Base-by-base conservation (phyloP, 352 stramenopile genomes). In the Phytophthora ramorum region DNA sequence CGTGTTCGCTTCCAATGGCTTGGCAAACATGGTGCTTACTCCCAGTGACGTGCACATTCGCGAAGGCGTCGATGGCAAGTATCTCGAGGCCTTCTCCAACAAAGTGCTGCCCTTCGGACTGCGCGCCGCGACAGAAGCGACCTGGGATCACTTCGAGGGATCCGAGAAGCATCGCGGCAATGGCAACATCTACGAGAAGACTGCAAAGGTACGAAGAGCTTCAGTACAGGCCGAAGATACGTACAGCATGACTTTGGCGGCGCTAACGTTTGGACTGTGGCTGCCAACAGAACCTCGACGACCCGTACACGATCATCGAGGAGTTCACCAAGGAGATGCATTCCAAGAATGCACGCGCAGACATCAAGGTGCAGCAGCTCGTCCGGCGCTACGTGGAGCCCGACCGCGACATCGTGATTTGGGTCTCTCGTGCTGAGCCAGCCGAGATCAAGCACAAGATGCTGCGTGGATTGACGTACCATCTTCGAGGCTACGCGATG, bases 91-190 rank as follows among this genome's bases (percentile, higher is more conserved):
- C 24, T 77, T 79, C 20, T 75, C 57, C 9, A 80, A 72, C 53
- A 83, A 80, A 40, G 58, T 79, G 45, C 47, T 85, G 35, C 76
- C 76, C 3, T 85, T 85, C 32, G 74, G 64, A 22, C 56, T 81
- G 35, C 74, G 58, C 17, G 67, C 61, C 34, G 67, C 69, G 1
- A 71, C 58, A 0, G 58, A 78, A 14, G 74, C 64, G 16, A 76
- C 75, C 2, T 85, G 76, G 76, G 51, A 74, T 34, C 69, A 85
- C 49, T 81, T 81, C 60, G 76, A 78, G 26, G 73, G 73, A 3
- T 53, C 63, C 0, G 65, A 81, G 28, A 70, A 80, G 38, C 77
- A 81, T 5, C 24, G 43, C 2, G 63, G 63, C 20, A 71, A 81
- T 52, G 75, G 75, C 9, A 66, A 61, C 41, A 69, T 83, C 8